Conservation (phyloP, 1,284 basidiomycete species). For the Apiotrichum siamense region DNA sequence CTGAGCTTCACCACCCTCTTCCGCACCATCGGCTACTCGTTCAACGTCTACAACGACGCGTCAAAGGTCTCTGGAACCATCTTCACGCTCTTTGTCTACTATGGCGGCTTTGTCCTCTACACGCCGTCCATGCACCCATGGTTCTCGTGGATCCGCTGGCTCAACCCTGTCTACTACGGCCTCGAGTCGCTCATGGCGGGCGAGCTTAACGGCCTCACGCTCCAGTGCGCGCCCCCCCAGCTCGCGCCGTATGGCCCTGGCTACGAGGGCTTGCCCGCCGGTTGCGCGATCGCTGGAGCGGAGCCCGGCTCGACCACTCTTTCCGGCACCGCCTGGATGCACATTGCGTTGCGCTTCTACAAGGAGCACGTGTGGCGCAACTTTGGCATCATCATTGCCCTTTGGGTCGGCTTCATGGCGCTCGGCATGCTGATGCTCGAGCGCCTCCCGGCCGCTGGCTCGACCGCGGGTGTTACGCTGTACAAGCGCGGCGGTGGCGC, state of each 20-base stretch:
- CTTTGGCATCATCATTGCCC: conserved; percentile 46
- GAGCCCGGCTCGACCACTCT: not conserved
- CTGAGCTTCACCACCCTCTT: conserved; percentile 29
- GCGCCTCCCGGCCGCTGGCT: conserved; percentile 25
- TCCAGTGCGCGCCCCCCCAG: conserved; percentile 37
- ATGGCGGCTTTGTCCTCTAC: conserved; percentile 15
- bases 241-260: conserved; percentile 46
- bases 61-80: conserved; percentile 34
- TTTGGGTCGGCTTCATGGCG: conserved; percentile 27
- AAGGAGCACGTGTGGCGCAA: conserved; percentile 48
- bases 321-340: conserved; percentile 39
- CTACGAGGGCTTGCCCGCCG: conserved; percentile 26
- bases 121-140: conserved; percentile 33
- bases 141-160: conserved; percentile 9
- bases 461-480: conserved; percentile 26
- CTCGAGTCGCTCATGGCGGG: conserved; percentile 37
- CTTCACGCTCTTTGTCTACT: conserved; percentile 26
- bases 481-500: conserved; percentile 18
- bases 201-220: conserved; percentile 46
- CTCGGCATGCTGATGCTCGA: conserved; percentile 11
- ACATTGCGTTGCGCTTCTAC: conserved; percentile 45
- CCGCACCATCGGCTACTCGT: conserved; percentile 32
- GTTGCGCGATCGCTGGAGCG: conserved; percentile 47
- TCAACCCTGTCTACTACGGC: conserved; percentile 32
- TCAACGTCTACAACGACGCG: conserved; percentile 36